phyloP scores from a whole-genome alignment of 1,284 basidiomycete genomes.

The Trichosporon faecale region DNA sequence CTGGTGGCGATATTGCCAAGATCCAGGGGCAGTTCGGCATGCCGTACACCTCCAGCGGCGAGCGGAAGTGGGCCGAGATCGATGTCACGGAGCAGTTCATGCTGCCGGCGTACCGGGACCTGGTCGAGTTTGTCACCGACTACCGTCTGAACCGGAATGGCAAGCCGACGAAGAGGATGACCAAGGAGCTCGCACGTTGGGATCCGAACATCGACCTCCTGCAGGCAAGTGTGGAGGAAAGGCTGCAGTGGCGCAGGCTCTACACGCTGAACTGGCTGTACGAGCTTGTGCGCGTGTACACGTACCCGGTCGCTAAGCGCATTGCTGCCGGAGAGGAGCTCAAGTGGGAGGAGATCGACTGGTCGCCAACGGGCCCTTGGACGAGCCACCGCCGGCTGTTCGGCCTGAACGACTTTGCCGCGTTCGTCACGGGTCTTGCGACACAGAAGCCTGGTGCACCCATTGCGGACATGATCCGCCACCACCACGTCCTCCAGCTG shows the following conservation, averaged over 20 bases:
- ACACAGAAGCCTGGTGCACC: background rate
- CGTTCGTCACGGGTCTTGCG: background rate
- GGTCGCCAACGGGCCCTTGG: background rate
- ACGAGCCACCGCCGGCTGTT: background rate
- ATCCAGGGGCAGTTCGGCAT: background rate
- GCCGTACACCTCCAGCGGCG: background rate
- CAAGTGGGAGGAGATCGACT: background rate
- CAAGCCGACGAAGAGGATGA: background rate
- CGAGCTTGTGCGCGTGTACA: constrained; percentile 4
- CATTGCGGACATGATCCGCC: background rate
- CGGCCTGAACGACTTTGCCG: constrained; percentile 1
- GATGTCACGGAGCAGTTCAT: background rate
- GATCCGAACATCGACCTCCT: background rate
- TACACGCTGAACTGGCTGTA: constrained; percentile 14
- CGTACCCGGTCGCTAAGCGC: background rate
- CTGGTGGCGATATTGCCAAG: background rate
- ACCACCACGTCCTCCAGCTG: constrained; percentile 2
- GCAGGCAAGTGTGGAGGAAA: background rate
- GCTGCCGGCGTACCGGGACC: background rate
- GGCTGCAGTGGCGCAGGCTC: background rate
- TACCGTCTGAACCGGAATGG: constrained; percentile 2
- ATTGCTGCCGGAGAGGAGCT: background rate
- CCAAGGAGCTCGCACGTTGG: background rate
- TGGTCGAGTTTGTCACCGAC: constrained; percentile 6
- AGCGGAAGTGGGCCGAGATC: background rate